Evolutionary conservation across 805 yeast species (phyloP).

Genomic region (Candida insectorum): DNA sequence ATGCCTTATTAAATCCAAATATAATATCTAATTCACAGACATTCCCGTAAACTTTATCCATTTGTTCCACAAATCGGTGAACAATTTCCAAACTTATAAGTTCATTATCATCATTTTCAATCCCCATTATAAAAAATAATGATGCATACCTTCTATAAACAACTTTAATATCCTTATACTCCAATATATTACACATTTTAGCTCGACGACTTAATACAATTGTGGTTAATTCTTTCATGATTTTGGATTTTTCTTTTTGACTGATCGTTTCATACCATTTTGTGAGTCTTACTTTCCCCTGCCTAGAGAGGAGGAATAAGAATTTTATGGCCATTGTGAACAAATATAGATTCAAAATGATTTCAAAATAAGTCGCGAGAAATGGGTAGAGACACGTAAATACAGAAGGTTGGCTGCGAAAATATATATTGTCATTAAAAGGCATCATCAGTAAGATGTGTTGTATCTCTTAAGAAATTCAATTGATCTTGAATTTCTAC

Average conservation of each 20-base stretch:
- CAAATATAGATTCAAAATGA: background rate
- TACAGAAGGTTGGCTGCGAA: too few relatives aligned
- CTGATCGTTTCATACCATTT: constrained; percentile 88
- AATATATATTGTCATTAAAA: constrained; percentile 3
- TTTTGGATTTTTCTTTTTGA: constrained; percentile 82
- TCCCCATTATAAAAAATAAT: constrained; percentile 82
- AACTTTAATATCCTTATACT: constrained; percentile 78
- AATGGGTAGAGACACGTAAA: too few relatives aligned
- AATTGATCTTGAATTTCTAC: constrained; percentile 47
- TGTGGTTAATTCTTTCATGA: constrained; percentile 82
- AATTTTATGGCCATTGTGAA: constrained; percentile 69
- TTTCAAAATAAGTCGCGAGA: too few relatives aligned
- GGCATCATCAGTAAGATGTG: constrained; percentile 14
- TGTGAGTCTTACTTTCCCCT: constrained; percentile 89
- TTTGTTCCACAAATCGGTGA: constrained; percentile 92
- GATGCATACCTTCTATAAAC: constrained; percentile 93
- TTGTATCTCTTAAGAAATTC: constrained; percentile 30
- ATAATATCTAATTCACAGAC: constrained; percentile 96
- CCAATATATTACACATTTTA: constrained; percentile 93
- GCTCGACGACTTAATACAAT: constrained; percentile 80
- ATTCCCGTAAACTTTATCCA: constrained; percentile 94
- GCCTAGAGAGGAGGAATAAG: constrained; percentile 79
- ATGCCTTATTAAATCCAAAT: constrained; percentile 92
- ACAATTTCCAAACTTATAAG: constrained; percentile 78
- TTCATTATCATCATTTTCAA: constrained; percentile 83